Conservation (phyloP, 2,329 filamentous ascomycete genomes). For the Phialemoniopsis sp. region DNA sequence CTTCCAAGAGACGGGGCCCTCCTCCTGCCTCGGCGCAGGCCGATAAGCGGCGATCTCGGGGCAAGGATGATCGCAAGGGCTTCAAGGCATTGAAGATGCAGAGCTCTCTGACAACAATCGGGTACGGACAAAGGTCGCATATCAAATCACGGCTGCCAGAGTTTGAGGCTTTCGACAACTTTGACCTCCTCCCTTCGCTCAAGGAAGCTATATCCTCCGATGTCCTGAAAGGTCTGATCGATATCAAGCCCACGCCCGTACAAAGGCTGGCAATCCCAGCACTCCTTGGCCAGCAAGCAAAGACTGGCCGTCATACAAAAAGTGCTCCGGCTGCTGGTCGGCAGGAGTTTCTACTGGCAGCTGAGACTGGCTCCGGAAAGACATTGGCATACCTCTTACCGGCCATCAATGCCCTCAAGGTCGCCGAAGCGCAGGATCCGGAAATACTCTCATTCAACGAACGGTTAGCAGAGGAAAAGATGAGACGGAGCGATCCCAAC, state of each 20-base stretch:
- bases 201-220: slow-evolving; percentile 69
- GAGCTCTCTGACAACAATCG: slow-evolving; percentile 67
- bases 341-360: slow-evolving; percentile 74
- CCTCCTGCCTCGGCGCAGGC: slow-evolving; percentile 11
- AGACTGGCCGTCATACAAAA: slow-evolving; percentile 15
- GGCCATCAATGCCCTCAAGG: slow-evolving; percentile 79
- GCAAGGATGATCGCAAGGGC: slow-evolving; percentile 42
- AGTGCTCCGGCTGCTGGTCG: slow-evolving; percentile 22
- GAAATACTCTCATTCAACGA: slow-evolving; percentile 52
- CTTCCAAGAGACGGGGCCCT: slow-evolving; percentile 8
- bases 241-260: slow-evolving; percentile 80
- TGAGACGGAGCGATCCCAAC: slow-evolving; percentile 47
- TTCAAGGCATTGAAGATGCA: slow-evolving; percentile 96
- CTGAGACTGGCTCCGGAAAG: slow-evolving; percentile 96
- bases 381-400: slow-evolving; percentile 90
- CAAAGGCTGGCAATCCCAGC: slow-evolving; percentile 86
- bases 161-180: slow-evolving; percentile 75
- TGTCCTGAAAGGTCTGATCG: slow-evolving; percentile 68
- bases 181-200: slow-evolving; percentile 69
- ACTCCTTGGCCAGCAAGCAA: slow-evolving; percentile 56
- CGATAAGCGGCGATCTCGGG: slow-evolving; percentile 14
- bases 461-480: slow-evolving; percentile 50
- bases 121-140: slow-evolving; percentile 62
- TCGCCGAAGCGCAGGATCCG: slow-evolving; percentile 59
- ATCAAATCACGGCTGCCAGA: slow-evolving; percentile 56